phyloP scores from a whole-genome alignment of 768 basidiomycete species.

The Cystoderma amianthinum region DNA sequence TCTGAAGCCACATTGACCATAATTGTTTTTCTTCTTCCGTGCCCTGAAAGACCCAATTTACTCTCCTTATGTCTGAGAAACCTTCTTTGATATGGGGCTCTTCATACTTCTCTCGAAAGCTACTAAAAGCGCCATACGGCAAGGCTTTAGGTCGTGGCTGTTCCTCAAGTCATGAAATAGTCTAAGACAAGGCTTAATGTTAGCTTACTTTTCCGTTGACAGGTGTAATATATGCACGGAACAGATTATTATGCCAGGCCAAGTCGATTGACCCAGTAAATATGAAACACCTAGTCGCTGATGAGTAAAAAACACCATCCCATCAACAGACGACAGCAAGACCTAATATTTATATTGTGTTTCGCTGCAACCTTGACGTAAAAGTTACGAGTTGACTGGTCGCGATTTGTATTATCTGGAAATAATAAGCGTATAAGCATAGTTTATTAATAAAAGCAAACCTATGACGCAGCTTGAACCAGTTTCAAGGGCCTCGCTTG shows the following conservation, averaged over 20 bases:
- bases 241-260: conserved; percentile 91
- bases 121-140: conserved; percentile 52
- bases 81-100: conserved; percentile 66
- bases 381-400: conserved; percentile 54
- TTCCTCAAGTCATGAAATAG: conserved; percentile 3
- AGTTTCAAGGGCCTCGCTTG: conserved; percentile 42
- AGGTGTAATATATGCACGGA: conserved; percentile 65
- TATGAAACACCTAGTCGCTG: conserved; percentile 51
- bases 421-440: conserved; percentile 3
- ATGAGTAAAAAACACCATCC: neutral
- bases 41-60: conserved; percentile 81
- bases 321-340: conserved; percentile 3
- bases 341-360: conserved; percentile 51
- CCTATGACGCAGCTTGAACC: conserved; percentile 75
- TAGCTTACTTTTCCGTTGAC: no score
- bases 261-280: conserved; percentile 76
- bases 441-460: conserved; percentile 13
- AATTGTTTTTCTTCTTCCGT: conserved; percentile 56
- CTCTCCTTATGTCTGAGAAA: conserved; percentile 64
- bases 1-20: conserved; percentile 87
- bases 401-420: conserved; percentile 90
- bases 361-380: conserved; percentile 68
- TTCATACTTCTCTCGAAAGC: conserved; percentile 57
- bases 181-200: no score
- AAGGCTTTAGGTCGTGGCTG: conserved; percentile 46